Evolutionary conservation across 805 yeast species (phyloP), one percentile per base, ranked within the genome.

Genomic region (Kazachstania psychrophila): DNA sequence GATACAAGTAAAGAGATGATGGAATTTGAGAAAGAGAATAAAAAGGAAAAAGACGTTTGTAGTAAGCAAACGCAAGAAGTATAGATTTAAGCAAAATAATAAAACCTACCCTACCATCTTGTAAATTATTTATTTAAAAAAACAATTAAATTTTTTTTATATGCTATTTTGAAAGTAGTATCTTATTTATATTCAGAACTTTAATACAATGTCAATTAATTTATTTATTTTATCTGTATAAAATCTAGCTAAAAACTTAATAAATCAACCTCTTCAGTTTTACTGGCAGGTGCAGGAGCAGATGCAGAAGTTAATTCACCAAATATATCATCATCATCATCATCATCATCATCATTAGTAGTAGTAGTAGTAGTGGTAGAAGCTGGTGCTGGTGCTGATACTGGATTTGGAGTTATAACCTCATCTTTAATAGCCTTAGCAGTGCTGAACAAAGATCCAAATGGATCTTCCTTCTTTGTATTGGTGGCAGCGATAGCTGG

Each of bases 381-480:
- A 4, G 13, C 28, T 12, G 13, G 27, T 26, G 10, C 16, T 12
- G n/a, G 8, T 18, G 25, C 10, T 9, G 13, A 20, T 12, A 8
- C 22, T 22, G 39, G 24, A 13, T 31, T 22, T n/a, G n/a, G n/a
- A 35, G 14, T 19, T 36, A 39, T 16, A 37, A 36, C 23, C 15
- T 30, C 23, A 1, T 32, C 17, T 1, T 31, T 39, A 11, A 24
- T 16, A 7, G 23, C 23, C 24, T 45, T 22, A 45, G 40, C 25
- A 26, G 32, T 28, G 8, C 34, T 36, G 15, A 82, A 76, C 44
- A 82, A 64, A 3, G 82, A 75, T 17, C 88, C 78, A 58, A 82
- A 82, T 0, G 88, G 81, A 52, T 82, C 92, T 41, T 64, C 66
- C 37, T 64, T 66, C 36, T 69, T 63, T 8, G 69, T 52, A 8